Percentiles rank a stretch among this genome's conserved stretches.
These are phyloP conservation scores for Debaryomyces hansenii DNA, from an alignment of 805 yeast species.

Conservation along the genomic window DNA sequence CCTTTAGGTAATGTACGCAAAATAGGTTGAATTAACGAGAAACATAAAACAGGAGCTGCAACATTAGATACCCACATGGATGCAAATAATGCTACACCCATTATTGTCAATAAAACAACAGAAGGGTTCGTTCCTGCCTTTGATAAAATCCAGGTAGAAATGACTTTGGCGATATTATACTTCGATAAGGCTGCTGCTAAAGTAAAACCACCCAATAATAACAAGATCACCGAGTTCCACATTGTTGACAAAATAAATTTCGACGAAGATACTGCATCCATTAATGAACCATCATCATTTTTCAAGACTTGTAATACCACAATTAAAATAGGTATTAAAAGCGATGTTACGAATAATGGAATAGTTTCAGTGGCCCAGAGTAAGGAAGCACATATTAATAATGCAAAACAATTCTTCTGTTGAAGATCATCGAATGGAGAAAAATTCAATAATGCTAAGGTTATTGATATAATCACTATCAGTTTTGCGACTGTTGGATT, in stretches of 20 bases:
- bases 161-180: constrained; percentile 50
- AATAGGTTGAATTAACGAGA: constrained; percentile 50
- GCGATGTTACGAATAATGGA: constrained; percentile 87
- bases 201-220: constrained; percentile 55
- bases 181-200: constrained; percentile 57
- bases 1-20: constrained; percentile 45
- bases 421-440: constrained; percentile 34
- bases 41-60: constrained; percentile 56
- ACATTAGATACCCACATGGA: constrained; percentile 62
- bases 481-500: constrained; percentile 45
- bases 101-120: constrained; percentile 46
- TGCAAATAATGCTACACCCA: constrained; percentile 51
- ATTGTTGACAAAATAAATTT: constrained; percentile 46
- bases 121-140: constrained; percentile 54
- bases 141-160: constrained; percentile 48
- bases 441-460: constrained; percentile 35
- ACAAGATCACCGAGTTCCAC: constrained; percentile 56
- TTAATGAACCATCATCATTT: constrained; percentile 47
- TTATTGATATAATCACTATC: constrained; percentile 46
- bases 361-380: constrained; percentile 96
- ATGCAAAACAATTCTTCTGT: constrained; percentile 62
- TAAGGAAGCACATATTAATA: constrained; percentile 76
- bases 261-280: constrained; percentile 44
- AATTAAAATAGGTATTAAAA: constrained; percentile 77
- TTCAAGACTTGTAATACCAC: constrained; percentile 71